Percentiles rank a stretch among this genome's conserved stretches.
Conservation (phyloP, 257 asterid genomes). For the Solanum etuberosum region DNA sequence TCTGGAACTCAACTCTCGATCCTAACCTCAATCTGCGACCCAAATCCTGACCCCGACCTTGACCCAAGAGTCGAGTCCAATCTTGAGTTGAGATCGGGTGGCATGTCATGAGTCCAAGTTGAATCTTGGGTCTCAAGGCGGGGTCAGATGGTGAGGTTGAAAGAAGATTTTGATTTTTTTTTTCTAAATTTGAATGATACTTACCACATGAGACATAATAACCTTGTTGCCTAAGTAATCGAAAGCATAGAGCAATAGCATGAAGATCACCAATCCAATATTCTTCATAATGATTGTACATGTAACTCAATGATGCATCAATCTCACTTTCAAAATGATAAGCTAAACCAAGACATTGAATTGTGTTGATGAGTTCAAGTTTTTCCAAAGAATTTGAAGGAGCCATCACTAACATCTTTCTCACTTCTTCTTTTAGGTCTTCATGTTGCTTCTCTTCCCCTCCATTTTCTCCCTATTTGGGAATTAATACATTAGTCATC, state of each 20-base stretch:
- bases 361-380: neutral
- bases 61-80: neutral
- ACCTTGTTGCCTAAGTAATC: conserved; percentile 9
- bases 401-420: neutral
- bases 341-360: conserved; percentile 5
- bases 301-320: neutral
- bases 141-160: neutral
- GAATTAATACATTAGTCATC: neutral
- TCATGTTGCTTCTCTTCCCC: neutral
- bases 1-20: neutral
- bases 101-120: neutral
- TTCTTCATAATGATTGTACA: neutral
- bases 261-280: neutral
- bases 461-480: neutral
- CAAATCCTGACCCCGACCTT: no score
- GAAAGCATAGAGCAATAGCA: neutral
- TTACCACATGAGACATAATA: neutral
- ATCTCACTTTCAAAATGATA: conserved; percentile 18
- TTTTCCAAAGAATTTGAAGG: neutral
- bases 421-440: neutral
- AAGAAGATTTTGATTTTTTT: no score
- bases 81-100: neutral
- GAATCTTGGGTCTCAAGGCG: neutral
- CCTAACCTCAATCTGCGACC: neutral
- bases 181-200: neutral